phyloP scores from a whole-genome alignment of 2,329 filamentous ascomycete species.

The Seiridium cupressi region DNA sequence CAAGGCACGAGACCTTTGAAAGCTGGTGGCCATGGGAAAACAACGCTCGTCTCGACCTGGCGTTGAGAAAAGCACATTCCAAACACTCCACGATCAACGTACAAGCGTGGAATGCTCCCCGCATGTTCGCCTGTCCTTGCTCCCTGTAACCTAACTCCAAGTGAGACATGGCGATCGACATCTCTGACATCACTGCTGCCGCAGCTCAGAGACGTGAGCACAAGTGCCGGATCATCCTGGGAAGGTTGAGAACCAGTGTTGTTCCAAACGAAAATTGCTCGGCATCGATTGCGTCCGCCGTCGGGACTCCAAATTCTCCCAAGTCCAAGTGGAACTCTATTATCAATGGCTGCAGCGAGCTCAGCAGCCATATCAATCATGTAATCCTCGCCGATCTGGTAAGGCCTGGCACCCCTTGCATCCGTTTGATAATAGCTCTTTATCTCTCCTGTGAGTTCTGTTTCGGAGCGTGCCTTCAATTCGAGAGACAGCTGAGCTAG shows the following conservation, averaged over 20 bases:
- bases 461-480: neutral
- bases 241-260: neutral
- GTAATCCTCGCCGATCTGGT: neutral
- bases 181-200: neutral
- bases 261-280: neutral
- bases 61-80: neutral
- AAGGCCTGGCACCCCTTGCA: neutral
- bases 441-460: neutral
- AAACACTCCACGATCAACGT: neutral
- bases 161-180: neutral
- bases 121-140: neutral
- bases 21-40: neutral
- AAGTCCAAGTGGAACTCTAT: neutral
- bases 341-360: neutral
- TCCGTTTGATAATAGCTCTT: neutral
- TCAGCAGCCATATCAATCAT: neutral
- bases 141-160: neutral
- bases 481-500: neutral
- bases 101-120: neutral
- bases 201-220: neutral
- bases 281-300: neutral
- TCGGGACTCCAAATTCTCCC: neutral
- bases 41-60: neutral
- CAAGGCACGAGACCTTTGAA: neutral
- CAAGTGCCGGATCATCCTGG: neutral